Base-by-base conservation (phyloP, 1,284 basidiomycete genomes). In the Violaceomyces palustris region DNA sequence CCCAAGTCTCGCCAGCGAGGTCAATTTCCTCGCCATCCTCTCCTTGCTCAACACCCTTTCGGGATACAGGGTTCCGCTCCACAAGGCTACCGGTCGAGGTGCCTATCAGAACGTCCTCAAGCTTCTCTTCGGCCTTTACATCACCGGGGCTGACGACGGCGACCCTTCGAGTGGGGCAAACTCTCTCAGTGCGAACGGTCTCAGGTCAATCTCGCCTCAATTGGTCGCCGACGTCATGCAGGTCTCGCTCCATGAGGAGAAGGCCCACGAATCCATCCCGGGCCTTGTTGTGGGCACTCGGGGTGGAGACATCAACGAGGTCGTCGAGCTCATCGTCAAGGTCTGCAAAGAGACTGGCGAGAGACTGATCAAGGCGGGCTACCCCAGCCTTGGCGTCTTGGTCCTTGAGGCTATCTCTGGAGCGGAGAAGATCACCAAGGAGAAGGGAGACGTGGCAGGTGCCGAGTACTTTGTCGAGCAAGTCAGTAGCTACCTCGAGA, bases 331-430 rank as follows among this genome's bases (percentile, higher is more conserved):
- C 31, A 78, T 92, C 19, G 80, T 80, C 6, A 67, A 61, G 6
- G 81, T 82, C 4, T 63, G 90, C 51, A 83, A 83, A 39, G 82
- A 85, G 64, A 88, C 89, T 0, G 89, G 89, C 1, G 69, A 75
- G 14, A 77, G 83, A 17, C 73, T 93, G 36, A 73, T 81, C 6
- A 69, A 77, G n/a, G 74, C 74, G 3, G 83, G 84, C 0, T 83
- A 85, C 61, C 77, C 78, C 6, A 81, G 83, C 70, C 75, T 93
- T 7, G 89, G 88, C 0, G 77, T 77, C 36, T 88, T 89, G 69
- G 80, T 90, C 23, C 71, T 79, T 5, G 81, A 84, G 61, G 78
- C 83, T 15, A 66, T 89, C 49, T 78, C 80, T 48, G 79, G 81
- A 38, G 81, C 80, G 2, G 76, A 78, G 77, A 44, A 74, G 57